phyloP scores from a whole-genome alignment of 2,329 filamentous ascomycete genomes.

The Fusarium sp. region DNA sequence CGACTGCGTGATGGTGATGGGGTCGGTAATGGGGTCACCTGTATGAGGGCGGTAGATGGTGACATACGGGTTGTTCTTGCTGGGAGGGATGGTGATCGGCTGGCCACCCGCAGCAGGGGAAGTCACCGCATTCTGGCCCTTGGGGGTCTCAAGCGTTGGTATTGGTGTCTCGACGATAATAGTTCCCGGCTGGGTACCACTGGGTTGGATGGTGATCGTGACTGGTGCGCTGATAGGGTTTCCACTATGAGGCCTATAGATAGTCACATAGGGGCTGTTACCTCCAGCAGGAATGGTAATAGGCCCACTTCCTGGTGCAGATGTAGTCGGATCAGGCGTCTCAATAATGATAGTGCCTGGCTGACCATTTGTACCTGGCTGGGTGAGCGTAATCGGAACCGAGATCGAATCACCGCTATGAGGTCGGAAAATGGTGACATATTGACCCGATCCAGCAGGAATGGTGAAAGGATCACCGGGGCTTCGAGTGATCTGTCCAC shows the following conservation, averaged over 20 bases:
- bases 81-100: slow-evolving; percentile 23
- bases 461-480: slow-evolving; percentile 18
- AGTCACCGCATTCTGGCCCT: slow-evolving; percentile 15
- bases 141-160: slow-evolving; percentile 16
- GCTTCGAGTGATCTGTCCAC: slow-evolving; percentile 1
- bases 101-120: slow-evolving; percentile 1
- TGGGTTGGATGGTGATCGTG: slow-evolving; percentile 12
- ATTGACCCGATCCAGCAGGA: slow-evolving; percentile 8
- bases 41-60: slow-evolving; percentile 25
- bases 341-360: slow-evolving; percentile 28
- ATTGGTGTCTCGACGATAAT: slow-evolving; percentile 25
- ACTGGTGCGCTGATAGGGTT: slow-evolving; percentile 4
- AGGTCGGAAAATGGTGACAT: slow-evolving; percentile 21
- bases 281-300: slow-evolving; percentile 21
- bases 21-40: slow-evolving; percentile 22
- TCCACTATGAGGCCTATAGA: slow-evolving; percentile 21
- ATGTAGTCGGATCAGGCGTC: slow-evolving; percentile 15
- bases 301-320: slow-evolving; percentile 8
- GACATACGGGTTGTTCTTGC: slow-evolving; percentile 22
- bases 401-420: slow-evolving; percentile 29
- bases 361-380: slow-evolving; percentile 7
- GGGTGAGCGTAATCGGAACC: slow-evolving; percentile 25
- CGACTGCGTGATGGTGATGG: slow-evolving; percentile 27
- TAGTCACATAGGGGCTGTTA: slow-evolving; percentile 14
- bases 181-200: slow-evolving; percentile 11